Percentiles rank a stretch among this genome's conserved stretches.
phyloP scores from a whole-genome alignment of 768 basidiomycete genomes.

The Tylopilus sp. region DNA sequence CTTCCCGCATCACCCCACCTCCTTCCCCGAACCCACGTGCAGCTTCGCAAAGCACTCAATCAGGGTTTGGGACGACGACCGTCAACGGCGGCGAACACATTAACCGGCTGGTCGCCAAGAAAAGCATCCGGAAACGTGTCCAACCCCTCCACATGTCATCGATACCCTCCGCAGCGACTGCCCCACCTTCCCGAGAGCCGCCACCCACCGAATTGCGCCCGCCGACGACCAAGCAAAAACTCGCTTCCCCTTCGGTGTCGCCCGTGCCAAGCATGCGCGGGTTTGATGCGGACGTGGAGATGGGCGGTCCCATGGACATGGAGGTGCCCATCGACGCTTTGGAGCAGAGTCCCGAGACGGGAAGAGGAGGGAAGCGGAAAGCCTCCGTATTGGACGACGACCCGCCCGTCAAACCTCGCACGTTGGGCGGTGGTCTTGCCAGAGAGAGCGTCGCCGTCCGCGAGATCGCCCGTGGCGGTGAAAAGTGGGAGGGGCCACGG shows the following conservation, averaged over 20 bases:
- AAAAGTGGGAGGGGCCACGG: slow-evolving; percentile 17
- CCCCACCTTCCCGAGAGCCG: slow-evolving; percentile 10
- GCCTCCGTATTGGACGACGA: slow-evolving; percentile 43
- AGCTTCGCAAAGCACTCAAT: slow-evolving; percentile 32
- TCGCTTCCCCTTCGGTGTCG: slow-evolving; percentile 36
- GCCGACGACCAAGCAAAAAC: slow-evolving; percentile 25
- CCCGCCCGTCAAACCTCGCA: slow-evolving; percentile 40
- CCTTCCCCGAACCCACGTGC: slow-evolving; percentile 41
- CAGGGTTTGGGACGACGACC: slow-evolving; percentile 39
- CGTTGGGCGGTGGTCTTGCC: slow-evolving; percentile 66
- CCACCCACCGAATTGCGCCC: slow-evolving; percentile 14
- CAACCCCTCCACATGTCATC: slow-evolving; percentile 41
- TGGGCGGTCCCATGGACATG: slow-evolving; percentile 49
- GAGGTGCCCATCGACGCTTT: slow-evolving; percentile 54
- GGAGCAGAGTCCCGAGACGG: slow-evolving; percentile 39
- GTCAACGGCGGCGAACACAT: slow-evolving; percentile 54
- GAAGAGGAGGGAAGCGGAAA: slow-evolving; percentile 54
- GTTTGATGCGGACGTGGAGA: slow-evolving; percentile 40
- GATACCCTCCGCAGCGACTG: slow-evolving; percentile 36
- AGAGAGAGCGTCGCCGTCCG: slow-evolving; percentile 49
- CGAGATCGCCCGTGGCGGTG: slow-evolving; percentile 42
- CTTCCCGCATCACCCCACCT: slow-evolving; percentile 43
- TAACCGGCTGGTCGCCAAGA: slow-evolving; percentile 73
- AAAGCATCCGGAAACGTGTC: slow-evolving; percentile 66
- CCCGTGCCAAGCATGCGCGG: slow-evolving; percentile 50